Evolutionary conservation across 2,329 filamentous ascomycete genomes (phyloP), one percentile per base, ranked within the genome.

Genomic region (Colletotrichum karsti): DNA sequence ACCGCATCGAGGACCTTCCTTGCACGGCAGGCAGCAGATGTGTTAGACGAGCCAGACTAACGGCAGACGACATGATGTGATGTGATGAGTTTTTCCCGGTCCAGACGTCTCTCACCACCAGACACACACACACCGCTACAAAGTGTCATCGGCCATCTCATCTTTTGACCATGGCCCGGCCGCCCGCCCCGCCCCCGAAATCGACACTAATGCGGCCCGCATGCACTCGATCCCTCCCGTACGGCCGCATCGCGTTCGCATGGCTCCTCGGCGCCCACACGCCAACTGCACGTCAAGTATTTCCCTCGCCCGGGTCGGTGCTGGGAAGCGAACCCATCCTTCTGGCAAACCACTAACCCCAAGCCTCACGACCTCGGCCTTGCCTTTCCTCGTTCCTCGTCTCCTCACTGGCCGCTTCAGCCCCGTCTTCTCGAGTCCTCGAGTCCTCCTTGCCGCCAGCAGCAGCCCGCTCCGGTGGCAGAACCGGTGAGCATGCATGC

Each of bases 151-250:
- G 10, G 41, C 15, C 26, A 28, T 37, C 35, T 50, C 35, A 37
- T 13, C 50, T 41, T 37, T 50, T 28, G 22, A 22, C 7, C 22
- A 9, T 30, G 24, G 15, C 60, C 18, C 28, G 18, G 46, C 46
- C 28, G 18, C 54, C 46, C 54, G 39, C 46, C 54, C 61, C 30
- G 46, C 60, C 44, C 20, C 56, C 35, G 18, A 28, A 57, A 67
- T 65, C 60, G 53, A 54, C 46, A 65, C 65, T 68, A 68, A 68
- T 65, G 65, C 65, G 15, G 60, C 39, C 39, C 46, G 46, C 61
- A 20, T 59, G 60, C 53, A 63, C 33, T 26, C 44, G 30, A 54
- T 55, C 30, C 24, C 46, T 51, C 39, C 54, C 65, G 51, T 68
- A 68, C 65, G 65, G 65, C 65, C 65, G 65, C 65, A 68, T 65